Evolutionary conservation across 352 stramenopile species (phyloP).

Genomic region (Globisporangium abappressorium): DNA sequence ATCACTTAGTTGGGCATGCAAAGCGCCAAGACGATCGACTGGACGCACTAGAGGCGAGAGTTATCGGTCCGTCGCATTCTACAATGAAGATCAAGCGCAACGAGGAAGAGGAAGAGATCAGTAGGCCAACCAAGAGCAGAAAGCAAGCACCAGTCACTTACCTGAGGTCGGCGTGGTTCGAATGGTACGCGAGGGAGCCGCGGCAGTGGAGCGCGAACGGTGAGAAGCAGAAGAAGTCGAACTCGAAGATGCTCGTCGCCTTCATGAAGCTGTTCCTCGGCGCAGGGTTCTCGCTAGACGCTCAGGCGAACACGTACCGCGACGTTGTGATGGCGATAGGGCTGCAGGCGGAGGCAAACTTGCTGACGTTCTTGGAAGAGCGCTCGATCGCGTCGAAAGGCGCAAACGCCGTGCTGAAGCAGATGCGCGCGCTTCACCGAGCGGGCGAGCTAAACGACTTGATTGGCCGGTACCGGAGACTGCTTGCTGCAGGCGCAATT

Average conservation of each 20-base stretch:
- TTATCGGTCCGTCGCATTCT: too few relatives aligned
- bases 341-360: not conserved
- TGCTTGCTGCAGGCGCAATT: not conserved
- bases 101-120: too few relatives aligned
- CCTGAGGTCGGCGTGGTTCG: not conserved
- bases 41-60: too few relatives aligned
- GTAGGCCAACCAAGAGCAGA: not conserved
- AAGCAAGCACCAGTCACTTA: not conserved
- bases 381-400: not conserved
- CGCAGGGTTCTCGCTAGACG: not conserved
- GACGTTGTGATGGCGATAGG: not conserved
- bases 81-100: too few relatives aligned
- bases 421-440: not conserved
- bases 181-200: not conserved
- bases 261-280: not conserved
- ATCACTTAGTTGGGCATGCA: too few relatives aligned
- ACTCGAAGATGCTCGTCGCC: not conserved
- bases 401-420: not conserved
- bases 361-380: not conserved
- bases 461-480: not conserved
- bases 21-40: too few relatives aligned
- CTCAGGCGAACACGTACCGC: not conserved
- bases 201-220: not conserved
- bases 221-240: conserved; percentile 1
- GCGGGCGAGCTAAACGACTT: not conserved